Evolutionary conservation across 805 yeast genomes (phyloP), one percentile per base, ranked within the genome.

Genomic region (Osmozyma mogii): DNA sequence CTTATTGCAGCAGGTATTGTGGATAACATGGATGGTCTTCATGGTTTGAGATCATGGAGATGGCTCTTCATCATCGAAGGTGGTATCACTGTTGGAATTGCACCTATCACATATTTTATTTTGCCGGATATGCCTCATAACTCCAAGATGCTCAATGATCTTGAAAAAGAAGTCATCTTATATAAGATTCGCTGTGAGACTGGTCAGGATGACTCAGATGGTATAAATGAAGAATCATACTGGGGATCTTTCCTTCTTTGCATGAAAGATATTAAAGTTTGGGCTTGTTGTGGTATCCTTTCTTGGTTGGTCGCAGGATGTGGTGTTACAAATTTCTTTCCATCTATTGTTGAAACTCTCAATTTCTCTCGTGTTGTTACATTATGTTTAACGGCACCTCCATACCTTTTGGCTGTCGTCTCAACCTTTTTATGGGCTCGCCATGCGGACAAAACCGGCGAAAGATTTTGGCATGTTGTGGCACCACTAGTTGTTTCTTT

Each of bases 251-350:
- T 65, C 31, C 30, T 46, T 18, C 40, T 65, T 22, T 58, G 70
- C 4, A 30, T 54, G 22, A 54, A 47, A 26, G 74, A 68, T 38
- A 29, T 53, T 24, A 68, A 68, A 32, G 65, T 63, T n/a, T 67
- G 72, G 72, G 44, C 58, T n/a, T 45, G 67, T 21, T 58, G 68
- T 11, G 67, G 65, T 27, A 54, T 57, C 29, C 52, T 65, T 15
- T 52, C 70, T 2, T 64, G 61, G 49, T 50, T 67, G 17, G 78
- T 70, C 28, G 75, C 74, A 15, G 76, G 78, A 22, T 68, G 74
- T 39, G 78, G 78, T 47, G 76, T 72, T 27, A 70, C 77, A 12
- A 68, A 72, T 45, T 73, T 71, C 47, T 75, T 72, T 58, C 81
- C 81, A 16, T 62, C 78, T 1, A 72, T 76, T 16, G 79, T 76